Evolutionary conservation across 179 eudicot species (phyloP).

Genomic region (Heliamphora pulchella): DNA sequence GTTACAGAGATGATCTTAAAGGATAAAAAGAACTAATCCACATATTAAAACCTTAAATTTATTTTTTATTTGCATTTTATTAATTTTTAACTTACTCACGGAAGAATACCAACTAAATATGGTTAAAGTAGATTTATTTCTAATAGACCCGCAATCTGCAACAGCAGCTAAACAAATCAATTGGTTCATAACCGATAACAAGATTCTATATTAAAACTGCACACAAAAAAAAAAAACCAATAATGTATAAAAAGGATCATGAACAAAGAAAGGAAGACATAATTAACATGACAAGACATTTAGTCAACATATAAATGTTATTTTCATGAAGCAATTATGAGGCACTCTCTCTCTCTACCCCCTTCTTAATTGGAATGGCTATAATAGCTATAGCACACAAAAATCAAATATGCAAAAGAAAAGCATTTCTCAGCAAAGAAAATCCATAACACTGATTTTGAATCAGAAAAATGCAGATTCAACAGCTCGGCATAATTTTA

Average conservation of each 20-base stretch:
- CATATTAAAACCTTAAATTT: not conserved
- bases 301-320: not conserved
- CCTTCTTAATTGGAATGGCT: not conserved
- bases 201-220: not conserved
- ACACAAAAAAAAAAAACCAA: not conserved
- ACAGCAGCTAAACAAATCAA: not conserved
- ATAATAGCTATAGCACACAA: too few species aligned
- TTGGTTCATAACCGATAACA: not conserved
- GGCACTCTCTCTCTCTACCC: not conserved
- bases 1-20: not conserved
- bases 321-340: not conserved
- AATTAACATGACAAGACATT: not conserved
- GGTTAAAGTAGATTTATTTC: not conserved
- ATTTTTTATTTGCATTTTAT: too few species aligned
- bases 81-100: too few species aligned
- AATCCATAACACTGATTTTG: not conserved
- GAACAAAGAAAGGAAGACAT: not conserved
- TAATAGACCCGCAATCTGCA: not conserved
- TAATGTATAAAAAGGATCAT: not conserved
- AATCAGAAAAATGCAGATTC: not conserved
- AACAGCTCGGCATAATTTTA: not conserved
- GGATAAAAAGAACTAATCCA: not conserved
- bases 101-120: not conserved
- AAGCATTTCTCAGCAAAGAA: not conserved
- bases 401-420: not conserved